Percentiles rank a stretch among this genome's conserved stretches.
phyloP scores from a whole-genome alignment of 441 rosid genomes.

The Syzygium syzygioides region DNA sequence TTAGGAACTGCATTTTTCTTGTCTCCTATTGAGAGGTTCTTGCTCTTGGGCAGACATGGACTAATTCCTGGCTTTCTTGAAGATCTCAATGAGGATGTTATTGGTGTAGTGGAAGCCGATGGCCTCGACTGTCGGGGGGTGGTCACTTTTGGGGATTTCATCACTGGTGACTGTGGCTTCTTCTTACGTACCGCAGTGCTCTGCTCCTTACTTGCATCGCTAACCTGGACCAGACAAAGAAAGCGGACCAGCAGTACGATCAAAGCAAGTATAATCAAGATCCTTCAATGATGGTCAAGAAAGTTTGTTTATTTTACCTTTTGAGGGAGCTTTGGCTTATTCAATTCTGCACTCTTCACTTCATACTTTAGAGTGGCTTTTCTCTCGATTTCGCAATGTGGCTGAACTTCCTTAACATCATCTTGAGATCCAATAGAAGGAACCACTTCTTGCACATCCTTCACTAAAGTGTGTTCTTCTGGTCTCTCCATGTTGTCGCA shows the following conservation, averaged over 20 bases:
- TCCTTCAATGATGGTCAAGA: neutral
- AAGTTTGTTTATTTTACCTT: neutral
- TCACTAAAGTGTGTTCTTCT: neutral
- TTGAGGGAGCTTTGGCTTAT: neutral
- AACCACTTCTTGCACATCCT: neutral
- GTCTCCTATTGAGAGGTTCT: neutral
- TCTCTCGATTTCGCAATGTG: neutral
- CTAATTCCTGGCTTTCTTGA: neutral
- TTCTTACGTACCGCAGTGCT: neutral
- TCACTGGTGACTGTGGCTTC: neutral
- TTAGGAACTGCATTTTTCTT: constrained; percentile 5
- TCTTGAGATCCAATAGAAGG: neutral
- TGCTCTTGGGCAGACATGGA: neutral
- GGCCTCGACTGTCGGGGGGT: neutral
- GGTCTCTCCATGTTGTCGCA: neutral
- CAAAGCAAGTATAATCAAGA: neutral
- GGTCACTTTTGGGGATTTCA: neutral
- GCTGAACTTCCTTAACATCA: neutral
- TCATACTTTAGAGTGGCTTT: neutral
- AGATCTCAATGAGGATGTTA: neutral
- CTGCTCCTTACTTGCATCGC: neutral
- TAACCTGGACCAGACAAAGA: neutral
- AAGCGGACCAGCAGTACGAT: neutral
- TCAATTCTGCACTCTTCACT: neutral
- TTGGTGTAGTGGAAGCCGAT: neutral